Percentiles rank a stretch among this genome's conserved stretches.
Evolutionary conservation across 176 grass and related monocot genomes (phyloP).

Genomic region (Oryza rufipogon): DNA sequence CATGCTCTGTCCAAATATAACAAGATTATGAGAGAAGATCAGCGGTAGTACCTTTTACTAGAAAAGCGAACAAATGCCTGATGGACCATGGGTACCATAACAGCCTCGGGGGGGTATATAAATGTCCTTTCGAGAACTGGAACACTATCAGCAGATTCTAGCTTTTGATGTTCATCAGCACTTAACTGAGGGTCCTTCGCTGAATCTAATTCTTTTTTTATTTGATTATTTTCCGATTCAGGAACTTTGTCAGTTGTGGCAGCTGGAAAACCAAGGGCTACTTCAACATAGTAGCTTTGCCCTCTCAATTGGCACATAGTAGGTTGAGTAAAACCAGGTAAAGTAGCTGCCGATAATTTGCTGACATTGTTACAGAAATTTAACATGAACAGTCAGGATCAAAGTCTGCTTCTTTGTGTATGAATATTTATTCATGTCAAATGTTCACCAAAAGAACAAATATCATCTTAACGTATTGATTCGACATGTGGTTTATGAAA

Average conservation of each 20-base stretch:
- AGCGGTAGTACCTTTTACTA: slow-evolving; percentile 66
- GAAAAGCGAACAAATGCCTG: slow-evolving; percentile 87
- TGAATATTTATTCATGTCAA: slow-evolving; percentile 11
- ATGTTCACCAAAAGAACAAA: slow-evolving; percentile 18
- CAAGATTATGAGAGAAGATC: slow-evolving; percentile 36
- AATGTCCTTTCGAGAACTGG: slow-evolving; percentile 91
- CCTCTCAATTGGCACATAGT: slow-evolving; percentile 78
- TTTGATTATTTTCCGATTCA: slow-evolving; percentile 56
- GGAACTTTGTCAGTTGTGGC: slow-evolving; percentile 52
- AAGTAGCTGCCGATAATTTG: slow-evolving; percentile 67
- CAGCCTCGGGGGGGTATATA: slow-evolving; percentile 88
- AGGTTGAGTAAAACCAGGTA: slow-evolving; percentile 73
- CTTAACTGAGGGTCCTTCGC: slow-evolving; percentile 45
- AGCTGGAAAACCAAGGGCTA: slow-evolving; percentile 78
- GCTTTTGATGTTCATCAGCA: slow-evolving; percentile 46
- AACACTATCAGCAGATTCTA: slow-evolving; percentile 56
- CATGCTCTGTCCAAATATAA: slow-evolving; percentile 19
- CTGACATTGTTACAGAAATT: slow-evolving; percentile 65
- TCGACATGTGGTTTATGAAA: slow-evolving; percentile 17
- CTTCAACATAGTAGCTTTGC: slow-evolving; percentile 97
- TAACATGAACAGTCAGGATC: slow-evolving; percentile 31
- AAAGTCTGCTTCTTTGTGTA: slow-evolving; percentile 3
- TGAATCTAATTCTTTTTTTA: slow-evolving; percentile 53
- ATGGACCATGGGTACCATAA: slow-evolving; percentile 93
- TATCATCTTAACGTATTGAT: slow-evolving; percentile 4